Evolutionary conservation across 179 eudicot species (phyloP).

Genomic region (Vitellaria paradoxa): DNA sequence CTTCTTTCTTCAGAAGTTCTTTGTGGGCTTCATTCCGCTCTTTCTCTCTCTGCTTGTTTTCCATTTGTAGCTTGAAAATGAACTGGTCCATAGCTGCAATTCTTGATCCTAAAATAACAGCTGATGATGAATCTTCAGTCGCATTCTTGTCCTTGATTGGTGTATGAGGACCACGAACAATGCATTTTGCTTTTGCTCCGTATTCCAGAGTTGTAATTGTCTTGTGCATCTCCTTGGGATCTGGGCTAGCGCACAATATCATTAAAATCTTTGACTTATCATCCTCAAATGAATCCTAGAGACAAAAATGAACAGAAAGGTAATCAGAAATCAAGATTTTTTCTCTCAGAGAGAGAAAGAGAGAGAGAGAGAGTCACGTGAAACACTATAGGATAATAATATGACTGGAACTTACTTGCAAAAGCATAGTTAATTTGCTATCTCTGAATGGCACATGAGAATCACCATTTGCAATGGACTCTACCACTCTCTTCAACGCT

Average conservation of each 20-base stretch:
- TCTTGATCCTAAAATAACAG: conserved; percentile 70
- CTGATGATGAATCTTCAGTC: conserved; percentile 64
- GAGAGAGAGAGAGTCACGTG: neutral
- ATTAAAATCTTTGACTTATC: conserved; percentile 91
- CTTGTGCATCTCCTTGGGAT: conserved; percentile 91
- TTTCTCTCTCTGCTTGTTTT: conserved; percentile 73
- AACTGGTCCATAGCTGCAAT: conserved; percentile 90
- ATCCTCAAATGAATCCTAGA: conserved; percentile 93
- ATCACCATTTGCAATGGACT: conserved; percentile 97
- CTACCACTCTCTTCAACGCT: conserved; percentile 93
- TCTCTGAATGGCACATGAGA: conserved; percentile 98
- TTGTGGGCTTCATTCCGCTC: conserved; percentile 78
- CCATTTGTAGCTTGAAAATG: conserved; percentile 75
- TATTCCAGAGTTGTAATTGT: conserved; percentile 90
- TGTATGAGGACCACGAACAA: conserved; percentile 81
- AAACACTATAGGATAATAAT: neutral
- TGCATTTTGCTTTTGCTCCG: conserved; percentile 98
- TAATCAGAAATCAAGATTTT: neutral
- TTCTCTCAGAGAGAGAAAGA: neutral
- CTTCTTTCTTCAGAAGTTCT: conserved; percentile 73
- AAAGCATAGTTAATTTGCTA: conserved; percentile 97
- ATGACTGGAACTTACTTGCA: conserved; percentile 58
- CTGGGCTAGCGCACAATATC: conserved; percentile 94
- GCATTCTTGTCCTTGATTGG: conserved; percentile 55
- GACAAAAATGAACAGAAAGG: neutral